Conservation (phyloP, 116 monocot species). For the Phalaenopsis hybrid region DNA sequence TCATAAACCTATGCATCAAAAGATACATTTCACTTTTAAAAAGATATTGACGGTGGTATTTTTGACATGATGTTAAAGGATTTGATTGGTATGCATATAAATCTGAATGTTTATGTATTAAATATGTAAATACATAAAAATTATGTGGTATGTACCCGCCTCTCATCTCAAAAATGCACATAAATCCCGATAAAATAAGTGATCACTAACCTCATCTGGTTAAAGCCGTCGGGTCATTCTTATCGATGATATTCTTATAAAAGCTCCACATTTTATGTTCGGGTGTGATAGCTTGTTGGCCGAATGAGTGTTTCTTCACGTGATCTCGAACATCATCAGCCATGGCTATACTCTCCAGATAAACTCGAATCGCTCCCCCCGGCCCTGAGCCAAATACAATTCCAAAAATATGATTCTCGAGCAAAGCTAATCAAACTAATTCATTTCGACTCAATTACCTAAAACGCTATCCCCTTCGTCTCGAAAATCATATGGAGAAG, state of each 20-base stretch:
- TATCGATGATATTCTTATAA: constrained; percentile 48
- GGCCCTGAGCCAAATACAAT: constrained; percentile 34
- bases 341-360: constrained; percentile 54
- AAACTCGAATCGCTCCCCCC: constrained; percentile 67
- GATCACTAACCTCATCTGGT: background rate
- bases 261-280: constrained; percentile 51
- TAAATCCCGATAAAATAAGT: background rate
- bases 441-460: constrained; percentile 32
- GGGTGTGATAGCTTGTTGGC: constrained; percentile 55
- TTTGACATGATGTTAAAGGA: no score
- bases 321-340: constrained; percentile 64
- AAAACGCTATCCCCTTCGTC: constrained; percentile 46
- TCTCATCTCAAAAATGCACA: no score
- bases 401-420: background rate
- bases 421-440: constrained; percentile 1
- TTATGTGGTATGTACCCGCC: no score
- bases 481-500: constrained; percentile 37
- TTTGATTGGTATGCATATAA: no score
- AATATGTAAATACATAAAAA: no score
- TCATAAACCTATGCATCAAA: no score
- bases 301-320: constrained; percentile 57
- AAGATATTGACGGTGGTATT: no score
- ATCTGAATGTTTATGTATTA: no score
- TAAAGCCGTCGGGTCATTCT: constrained; percentile 1
- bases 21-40: no score